Conservation (phyloP, 352 stramenopile species). For the Aphanomyces stellatus region DNA sequence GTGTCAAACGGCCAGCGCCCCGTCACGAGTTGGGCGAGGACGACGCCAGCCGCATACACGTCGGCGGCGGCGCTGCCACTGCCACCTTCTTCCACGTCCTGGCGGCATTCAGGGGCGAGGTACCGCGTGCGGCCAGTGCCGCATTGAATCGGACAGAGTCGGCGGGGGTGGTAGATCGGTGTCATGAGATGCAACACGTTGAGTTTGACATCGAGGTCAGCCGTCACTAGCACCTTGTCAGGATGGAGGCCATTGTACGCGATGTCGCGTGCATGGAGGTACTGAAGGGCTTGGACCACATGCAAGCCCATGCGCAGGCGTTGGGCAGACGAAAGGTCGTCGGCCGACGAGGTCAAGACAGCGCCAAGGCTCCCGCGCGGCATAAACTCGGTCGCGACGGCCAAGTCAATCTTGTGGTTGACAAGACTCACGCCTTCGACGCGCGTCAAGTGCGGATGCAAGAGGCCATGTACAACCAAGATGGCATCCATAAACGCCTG, state of each 20-base stretch:
- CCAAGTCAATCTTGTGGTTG: not conserved
- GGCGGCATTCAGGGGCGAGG: not conserved
- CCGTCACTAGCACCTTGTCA: conserved; percentile 4
- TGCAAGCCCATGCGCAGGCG: not conserved
- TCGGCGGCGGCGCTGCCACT: not conserved
- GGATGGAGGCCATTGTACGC: not conserved
- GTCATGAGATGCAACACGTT: conserved; percentile 2
- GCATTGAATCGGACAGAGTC: not conserved
- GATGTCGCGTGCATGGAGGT: not conserved
- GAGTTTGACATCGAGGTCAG: not conserved
- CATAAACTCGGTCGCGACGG: not conserved
- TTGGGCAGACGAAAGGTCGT: not conserved
- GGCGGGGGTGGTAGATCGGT: not conserved
- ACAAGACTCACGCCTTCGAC: conserved; percentile 2
- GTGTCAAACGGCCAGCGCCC: not conserved
- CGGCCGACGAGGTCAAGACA: not conserved
- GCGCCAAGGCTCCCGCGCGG: conserved; percentile 1
- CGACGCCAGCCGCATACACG: not conserved
- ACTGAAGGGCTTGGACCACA: not conserved
- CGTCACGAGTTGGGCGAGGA: not conserved
- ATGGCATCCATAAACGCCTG: not conserved
- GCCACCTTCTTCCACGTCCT: not conserved
- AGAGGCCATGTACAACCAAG: not conserved
- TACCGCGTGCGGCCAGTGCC: not conserved
- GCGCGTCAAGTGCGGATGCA: not conserved